Base-by-base conservation (phyloP, 495 filamentous ascomycete species). In the Podospora pseudocomata region DNA sequence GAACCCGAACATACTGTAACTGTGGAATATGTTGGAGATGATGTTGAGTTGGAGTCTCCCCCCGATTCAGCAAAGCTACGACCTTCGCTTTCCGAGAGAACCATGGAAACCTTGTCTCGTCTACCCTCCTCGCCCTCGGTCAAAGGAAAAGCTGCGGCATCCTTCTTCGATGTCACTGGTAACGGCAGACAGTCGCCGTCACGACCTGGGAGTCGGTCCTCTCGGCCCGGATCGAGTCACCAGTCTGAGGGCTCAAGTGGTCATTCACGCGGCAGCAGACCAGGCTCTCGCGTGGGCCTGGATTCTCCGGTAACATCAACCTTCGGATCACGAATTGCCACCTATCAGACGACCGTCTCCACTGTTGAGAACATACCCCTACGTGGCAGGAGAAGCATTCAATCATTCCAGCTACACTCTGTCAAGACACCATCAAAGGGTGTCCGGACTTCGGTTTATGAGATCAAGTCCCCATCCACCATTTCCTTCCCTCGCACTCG, bases 81-180 rank as follows among this genome's bases (percentile, higher is more conserved):
- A 15, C 79, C 74, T 3, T 82, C 82, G 0, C 78, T 84, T 9
- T 68, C 78, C 6, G 82, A 85, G 62, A 76, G 82, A 65, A 85
- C 82, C 9, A 80, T 85, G 11, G 81, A 85, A 70, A 84, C 82
- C 0, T 70, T 85, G 18, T 72, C 81, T 13, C 79, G 81, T 27
- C 28, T 85, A 19, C 82, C 82, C 7, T 83, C 81, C 0, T 84
- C 82, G 16, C 82, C 82, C 3, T 80, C 80, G 3, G 68, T 80
- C 2, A 82, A 79, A 26, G 76, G 77, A 7, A 76, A 73, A 69
- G 70, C 67, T 65, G 74, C 67, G 44, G 70, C 69, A 60, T 78
- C 72, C 4, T 83, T 84, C 68, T 82, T 79, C 55, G 80, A 80
- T 63, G 49, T 26, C 60, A 71, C 5, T 28, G 65, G 16, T 54